phyloP scores from a whole-genome alignment of 1,139 yeast species.

The Yamadazyma oceani region DNA sequence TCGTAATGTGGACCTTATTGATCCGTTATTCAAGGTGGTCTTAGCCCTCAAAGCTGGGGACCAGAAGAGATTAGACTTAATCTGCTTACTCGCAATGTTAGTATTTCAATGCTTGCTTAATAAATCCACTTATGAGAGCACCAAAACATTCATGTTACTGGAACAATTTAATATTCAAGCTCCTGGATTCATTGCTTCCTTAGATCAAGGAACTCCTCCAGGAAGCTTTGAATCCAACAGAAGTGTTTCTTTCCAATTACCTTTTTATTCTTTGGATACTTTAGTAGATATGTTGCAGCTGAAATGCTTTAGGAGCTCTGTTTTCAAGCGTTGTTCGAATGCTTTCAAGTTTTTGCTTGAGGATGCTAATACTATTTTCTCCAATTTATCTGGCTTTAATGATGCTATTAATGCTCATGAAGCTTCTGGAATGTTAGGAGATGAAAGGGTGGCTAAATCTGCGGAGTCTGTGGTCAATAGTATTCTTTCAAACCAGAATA shows the following conservation, averaged over 20 bases:
- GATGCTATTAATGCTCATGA: slow-evolving; percentile 1
- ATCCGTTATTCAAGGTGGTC: slow-evolving; percentile 4
- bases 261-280: slow-evolving; percentile 1
- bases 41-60: not conserved
- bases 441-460: not conserved
- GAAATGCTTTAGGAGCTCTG: too few relatives aligned
- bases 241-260: not conserved
- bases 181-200: not conserved
- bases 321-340: too few relatives aligned
- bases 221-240: too few relatives aligned
- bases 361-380: not conserved
- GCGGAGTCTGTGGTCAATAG: slow-evolving; percentile 3
- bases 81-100: slow-evolving; percentile 5
- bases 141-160: not conserved
- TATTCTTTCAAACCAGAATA: slow-evolving; percentile 1
- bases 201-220: too few relatives aligned
- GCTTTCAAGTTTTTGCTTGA: not conserved
- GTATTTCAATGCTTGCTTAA: slow-evolving; percentile 8
- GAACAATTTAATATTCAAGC: not conserved
- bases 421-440: too few relatives aligned
- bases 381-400: slow-evolving; percentile 2
- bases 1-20: slow-evolving; percentile 16
- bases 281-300: not conserved
- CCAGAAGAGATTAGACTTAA: slow-evolving; percentile 2
- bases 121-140: slow-evolving; percentile 5